phyloP scores from a whole-genome alignment of 148 eudicot species.

The Arbutus unedo region DNA sequence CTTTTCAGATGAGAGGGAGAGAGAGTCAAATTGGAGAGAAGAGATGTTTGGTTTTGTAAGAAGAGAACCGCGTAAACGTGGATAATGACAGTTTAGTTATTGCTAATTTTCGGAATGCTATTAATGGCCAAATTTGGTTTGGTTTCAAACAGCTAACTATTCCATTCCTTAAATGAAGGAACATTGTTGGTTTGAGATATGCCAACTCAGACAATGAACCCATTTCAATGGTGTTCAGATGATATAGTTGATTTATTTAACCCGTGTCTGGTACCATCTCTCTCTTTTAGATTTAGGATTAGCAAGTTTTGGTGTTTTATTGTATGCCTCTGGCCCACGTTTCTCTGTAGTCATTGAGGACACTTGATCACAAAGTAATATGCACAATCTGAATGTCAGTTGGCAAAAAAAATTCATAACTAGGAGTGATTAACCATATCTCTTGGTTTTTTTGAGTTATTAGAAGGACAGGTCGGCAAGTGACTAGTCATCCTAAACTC shows the following conservation, averaged over 20 bases:
- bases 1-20: conserved; percentile 18
- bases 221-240: neutral
- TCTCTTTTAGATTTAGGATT: neutral
- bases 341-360: neutral
- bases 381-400: neutral
- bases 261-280: neutral
- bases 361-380: neutral
- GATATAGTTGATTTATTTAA: neutral
- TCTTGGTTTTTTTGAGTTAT: neutral
- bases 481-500: too few species aligned
- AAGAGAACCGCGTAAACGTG: neutral
- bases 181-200: neutral
- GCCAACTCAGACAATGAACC: neutral
- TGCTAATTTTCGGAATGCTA: neutral
- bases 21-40: conserved; percentile 24
- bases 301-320: neutral
- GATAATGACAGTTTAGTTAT: neutral
- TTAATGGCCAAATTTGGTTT: conserved; percentile 9
- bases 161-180: conserved; percentile 10
- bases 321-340: neutral
- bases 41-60: conserved; percentile 14
- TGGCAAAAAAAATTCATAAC: neutral
- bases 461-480: neutral
- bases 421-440: neutral
- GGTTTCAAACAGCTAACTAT: conserved; percentile 6